Evolutionary conservation across 225 moss, liverwort and hornwort species (phyloP).

Genomic region (Pseudoscleropodium purum): DNA sequence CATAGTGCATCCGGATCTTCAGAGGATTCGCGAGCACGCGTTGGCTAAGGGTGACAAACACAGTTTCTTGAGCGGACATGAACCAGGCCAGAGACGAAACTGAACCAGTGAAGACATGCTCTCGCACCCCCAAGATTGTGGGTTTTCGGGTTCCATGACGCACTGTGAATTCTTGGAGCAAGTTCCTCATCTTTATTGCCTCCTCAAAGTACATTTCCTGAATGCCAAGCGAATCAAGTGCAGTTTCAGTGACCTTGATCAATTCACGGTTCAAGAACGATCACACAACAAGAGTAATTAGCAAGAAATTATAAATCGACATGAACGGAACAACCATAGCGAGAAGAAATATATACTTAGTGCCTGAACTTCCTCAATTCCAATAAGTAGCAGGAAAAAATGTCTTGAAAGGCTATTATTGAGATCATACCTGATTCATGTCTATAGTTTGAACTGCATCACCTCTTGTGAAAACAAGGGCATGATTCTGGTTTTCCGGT

Average conservation of each 20-base stretch:
- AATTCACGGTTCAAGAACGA: background rate
- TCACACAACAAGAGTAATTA: background rate
- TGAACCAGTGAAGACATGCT: slow-evolving; percentile 94
- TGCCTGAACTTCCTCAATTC: background rate
- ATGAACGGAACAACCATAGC: background rate
- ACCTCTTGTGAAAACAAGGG: slow-evolving; percentile 82
- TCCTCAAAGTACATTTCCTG: slow-evolving; percentile 96
- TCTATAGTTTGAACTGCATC: slow-evolving; percentile 94
- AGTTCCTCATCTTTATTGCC: slow-evolving; percentile 86
- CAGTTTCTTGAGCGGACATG: slow-evolving; percentile 94
- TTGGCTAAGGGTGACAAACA: slow-evolving; percentile 92
- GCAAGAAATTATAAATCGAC: background rate
- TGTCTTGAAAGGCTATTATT: background rate
- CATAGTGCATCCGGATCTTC: slow-evolving; percentile 96
- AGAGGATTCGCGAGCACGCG: slow-evolving; percentile 87
- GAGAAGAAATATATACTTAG: background rate
- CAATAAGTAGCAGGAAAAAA: background rate
- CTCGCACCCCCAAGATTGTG: slow-evolving; percentile 88
- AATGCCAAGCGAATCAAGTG: background rate
- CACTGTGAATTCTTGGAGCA: slow-evolving; percentile 80
- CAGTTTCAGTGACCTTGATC: background rate
- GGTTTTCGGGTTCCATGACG: slow-evolving; percentile 62
- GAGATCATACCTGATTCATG: slow-evolving; percentile 78
- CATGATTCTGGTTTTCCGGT: slow-evolving; percentile 97
- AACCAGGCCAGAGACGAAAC: slow-evolving; percentile 95